phyloP scores from a whole-genome alignment of 1,284 basidiomycete species.

The Pseudozyma pruni region DNA sequence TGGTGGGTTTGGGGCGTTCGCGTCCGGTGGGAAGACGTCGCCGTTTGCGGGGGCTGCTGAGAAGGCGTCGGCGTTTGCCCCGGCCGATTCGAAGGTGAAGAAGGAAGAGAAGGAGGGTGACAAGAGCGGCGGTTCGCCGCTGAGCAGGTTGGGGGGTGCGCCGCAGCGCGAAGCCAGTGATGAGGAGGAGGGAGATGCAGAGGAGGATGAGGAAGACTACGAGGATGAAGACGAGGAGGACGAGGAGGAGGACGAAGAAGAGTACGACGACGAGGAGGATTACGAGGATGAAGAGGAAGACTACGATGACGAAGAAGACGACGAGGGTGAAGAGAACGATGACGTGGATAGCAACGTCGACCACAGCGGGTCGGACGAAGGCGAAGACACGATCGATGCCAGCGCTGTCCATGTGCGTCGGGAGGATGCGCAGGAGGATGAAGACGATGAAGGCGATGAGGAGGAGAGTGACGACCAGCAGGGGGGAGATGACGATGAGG shows the following conservation, averaged over 20 bases:
- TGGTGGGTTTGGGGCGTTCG: conserved; percentile 25
- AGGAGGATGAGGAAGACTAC: conserved; percentile 67
- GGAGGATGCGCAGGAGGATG: conserved; percentile 43
- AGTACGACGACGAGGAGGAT: conserved; percentile 47
- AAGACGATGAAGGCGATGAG: conserved; percentile 30
- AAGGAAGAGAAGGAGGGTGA: conserved; percentile 9
- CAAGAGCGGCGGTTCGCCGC: conserved; percentile 10
- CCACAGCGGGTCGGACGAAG: conserved; percentile 41
- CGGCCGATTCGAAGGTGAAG: conserved; percentile 4
- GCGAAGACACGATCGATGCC: conserved; percentile 23
- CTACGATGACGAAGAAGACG: conserved; percentile 12
- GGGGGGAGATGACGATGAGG: conserved; percentile 47
- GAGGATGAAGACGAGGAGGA: conserved; percentile 63
- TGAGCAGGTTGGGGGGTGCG: conserved; percentile 17
- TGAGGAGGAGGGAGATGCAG: conserved; percentile 68
- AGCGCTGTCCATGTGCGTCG: conserved; percentile 23
- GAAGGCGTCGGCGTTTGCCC: conserved; percentile 14
- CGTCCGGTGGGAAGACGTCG: conserved; percentile 13
- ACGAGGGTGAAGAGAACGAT: conserved; percentile 3
- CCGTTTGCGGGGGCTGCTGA: conserved; percentile 15
- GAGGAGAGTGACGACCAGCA: conserved; percentile 71
- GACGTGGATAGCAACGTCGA: conserved; percentile 47
- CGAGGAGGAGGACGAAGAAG: conserved; percentile 37
- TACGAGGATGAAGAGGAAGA: conserved; percentile 58
- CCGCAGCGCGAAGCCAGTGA: conserved; percentile 64